Conservation (phyloP, 1,139 yeast species). For the Kurtzmaniella quercitrusa region DNA sequence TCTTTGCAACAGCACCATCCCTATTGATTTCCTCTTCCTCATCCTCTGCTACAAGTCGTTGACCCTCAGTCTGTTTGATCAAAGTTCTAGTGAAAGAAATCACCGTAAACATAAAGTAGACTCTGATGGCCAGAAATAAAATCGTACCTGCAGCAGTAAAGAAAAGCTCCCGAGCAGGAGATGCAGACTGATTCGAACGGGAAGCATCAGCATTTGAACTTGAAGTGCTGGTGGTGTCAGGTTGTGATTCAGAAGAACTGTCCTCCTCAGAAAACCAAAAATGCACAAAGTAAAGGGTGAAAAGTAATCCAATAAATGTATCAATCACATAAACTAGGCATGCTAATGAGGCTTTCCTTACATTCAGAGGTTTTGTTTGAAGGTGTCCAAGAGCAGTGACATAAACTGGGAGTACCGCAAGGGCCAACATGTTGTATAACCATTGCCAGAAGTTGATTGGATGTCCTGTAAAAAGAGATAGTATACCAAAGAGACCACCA, state of each 20-base stretch:
- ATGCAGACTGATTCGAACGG: constrained; percentile 53
- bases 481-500: constrained; percentile 81
- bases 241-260: constrained; percentile 9
- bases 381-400: constrained; percentile 52
- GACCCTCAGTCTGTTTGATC: constrained; percentile 29
- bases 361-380: constrained; percentile 25
- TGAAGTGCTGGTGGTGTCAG: not conserved
- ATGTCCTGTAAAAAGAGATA: constrained; percentile 86
- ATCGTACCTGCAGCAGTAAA: constrained; percentile 58
- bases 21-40: constrained; percentile 25
- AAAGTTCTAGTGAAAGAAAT: constrained; percentile 54
- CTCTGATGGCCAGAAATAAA: constrained; percentile 47
- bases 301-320: constrained; percentile 60
- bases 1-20: constrained; percentile 18
- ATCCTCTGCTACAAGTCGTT: constrained; percentile 16
- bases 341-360: constrained; percentile 52
- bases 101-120: constrained; percentile 65
- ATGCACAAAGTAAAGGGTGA: constrained; percentile 68
- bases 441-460: constrained; percentile 82
- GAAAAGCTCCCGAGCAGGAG: constrained; percentile 67
- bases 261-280: constrained; percentile 66
- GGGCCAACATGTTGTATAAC: constrained; percentile 68
- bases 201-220: constrained; percentile 9
- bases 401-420: constrained; percentile 63
- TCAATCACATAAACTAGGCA: constrained; percentile 64